Conservation (phyloP, 2,329 filamentous ascomycete species). For the Colletotrichum sp. region DNA sequence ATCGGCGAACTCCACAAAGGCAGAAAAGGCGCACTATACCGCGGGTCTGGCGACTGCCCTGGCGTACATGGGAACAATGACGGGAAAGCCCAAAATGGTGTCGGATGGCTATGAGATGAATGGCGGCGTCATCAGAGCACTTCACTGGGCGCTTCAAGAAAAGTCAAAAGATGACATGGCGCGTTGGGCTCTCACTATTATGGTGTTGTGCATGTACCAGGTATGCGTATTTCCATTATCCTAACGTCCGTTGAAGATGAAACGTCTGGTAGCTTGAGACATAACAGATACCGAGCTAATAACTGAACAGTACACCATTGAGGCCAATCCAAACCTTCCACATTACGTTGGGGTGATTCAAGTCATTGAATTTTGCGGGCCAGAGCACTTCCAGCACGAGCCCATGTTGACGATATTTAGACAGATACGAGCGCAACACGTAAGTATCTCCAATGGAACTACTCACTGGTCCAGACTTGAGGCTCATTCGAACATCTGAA, state of each 20-base stretch:
- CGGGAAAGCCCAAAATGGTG: not conserved
- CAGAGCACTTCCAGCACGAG: slow-evolving; percentile 4
- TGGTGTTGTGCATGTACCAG: slow-evolving; percentile 3
- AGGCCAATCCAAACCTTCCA: not conserved
- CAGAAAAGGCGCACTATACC: not conserved
- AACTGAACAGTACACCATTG: not conserved
- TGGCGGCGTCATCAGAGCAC: not conserved
- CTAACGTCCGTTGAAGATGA: not conserved
- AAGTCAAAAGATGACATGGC: not conserved
- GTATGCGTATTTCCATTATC: not conserved
- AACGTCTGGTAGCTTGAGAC: not conserved
- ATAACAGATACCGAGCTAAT: fast-evolving
- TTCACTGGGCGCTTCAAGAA: not conserved
- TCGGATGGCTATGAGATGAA: slow-evolving; percentile 3
- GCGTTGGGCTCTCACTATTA: not conserved
- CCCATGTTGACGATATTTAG: slow-evolving; percentile 3
- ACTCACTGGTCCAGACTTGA: too few relatives aligned
- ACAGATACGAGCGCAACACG: not conserved
- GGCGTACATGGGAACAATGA: not conserved
- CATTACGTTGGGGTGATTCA: not conserved
- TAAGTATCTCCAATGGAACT: not conserved
- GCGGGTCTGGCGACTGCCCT: not conserved
- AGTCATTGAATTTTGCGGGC: not conserved
- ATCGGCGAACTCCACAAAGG: not conserved
- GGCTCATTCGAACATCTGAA: not conserved